Evolutionary conservation across 2,329 filamentous ascomycete species (phyloP), one percentile per base, ranked within the genome.

Genomic region (Xylariaceae sp.): DNA sequence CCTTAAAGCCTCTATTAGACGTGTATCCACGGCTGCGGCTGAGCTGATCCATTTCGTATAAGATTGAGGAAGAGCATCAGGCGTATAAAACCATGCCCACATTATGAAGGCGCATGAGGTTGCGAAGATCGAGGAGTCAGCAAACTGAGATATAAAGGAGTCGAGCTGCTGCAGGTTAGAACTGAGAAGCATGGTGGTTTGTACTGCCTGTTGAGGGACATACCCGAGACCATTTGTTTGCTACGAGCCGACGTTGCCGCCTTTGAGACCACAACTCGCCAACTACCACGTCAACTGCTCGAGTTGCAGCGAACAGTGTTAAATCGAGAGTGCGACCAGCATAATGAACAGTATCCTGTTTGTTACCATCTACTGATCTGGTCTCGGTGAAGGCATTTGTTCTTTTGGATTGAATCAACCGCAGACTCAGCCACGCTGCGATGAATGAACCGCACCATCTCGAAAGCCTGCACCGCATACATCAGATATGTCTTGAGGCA

Each of bases 81-180:
- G 88, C 10, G 75, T 67, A 70, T 92, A 95, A 65, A 95, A 85
- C 87, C 88, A 95, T 15, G 88, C 80, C 86, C 88, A 92, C 90
- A 95, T 95, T 58, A 95, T 85, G 35, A 89, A 71, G 18, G 84
- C 86, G 36, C 81, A 83, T 17, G 87, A 90, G 32, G 77, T 67
- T 40, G 86, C 82, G 66, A 95, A 95, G 15, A 91, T 70, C 6
- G 79, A 69, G 4, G 87, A 80, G 62, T 92, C 86, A n/a, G 81
- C 72, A 35, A 81, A 65, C 10, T 55, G 66, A 19, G 71, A 71
- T 53, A 74, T 56, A 19, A 67, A 48, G 11, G 66, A 62, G 53
- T 81, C 76, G 11, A 72, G 45, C 59, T 59, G 40, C 6, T 39
- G 6, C 6, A 18, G 27, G 45, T 55, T 51, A 53, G 52, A 17